Base-by-base conservation (phyloP, 2,329 filamentous ascomycete genomes). In the Clonostachys chloroleuca region DNA sequence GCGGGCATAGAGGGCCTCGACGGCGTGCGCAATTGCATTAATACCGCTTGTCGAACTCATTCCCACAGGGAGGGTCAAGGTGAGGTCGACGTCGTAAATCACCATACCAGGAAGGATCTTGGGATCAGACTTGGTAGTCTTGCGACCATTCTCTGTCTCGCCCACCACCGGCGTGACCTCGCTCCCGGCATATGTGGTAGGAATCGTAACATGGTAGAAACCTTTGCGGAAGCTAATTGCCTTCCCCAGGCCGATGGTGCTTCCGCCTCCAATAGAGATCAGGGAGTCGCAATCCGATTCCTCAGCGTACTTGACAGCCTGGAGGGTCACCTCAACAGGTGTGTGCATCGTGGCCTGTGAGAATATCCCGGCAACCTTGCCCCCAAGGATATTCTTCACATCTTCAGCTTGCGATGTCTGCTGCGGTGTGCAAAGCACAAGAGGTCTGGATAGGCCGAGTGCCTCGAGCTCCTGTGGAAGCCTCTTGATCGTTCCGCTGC, bases 141-240 rank as follows among this genome's bases (percentile, higher is more conserved):
- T 84, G 49, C 68, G 58, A 1, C 81, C 80, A 46, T 78, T 71
- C 12, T 70, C 66, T 1, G 80, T 84, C 63, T 86, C 80, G 3
- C 82, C 82, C 12, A 86, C 63, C 42, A 84, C 83, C 0, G 81
- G 78, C 4, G 82, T 85, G 73, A 86, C 81, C 57, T 86, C 83
- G 50, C 75, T 80, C 5, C 78, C 78, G 6, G 79, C 74, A 56
- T 83, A 83, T 1, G 79, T 81, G 3, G 79, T 83, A n/a, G 80
- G 78, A 43, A 83, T 75, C 49, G 72, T 75, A 45, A 80, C 69
- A 57, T 80, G 76, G 20, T 70, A 71, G 35, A 80, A 56, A 1
- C 74, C 75, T 4, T 75, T 78, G 14, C 75, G 69, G 50, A 78
- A 68, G 51, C 71, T 73, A 49, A 81, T 72, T 3, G 77, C 78